phyloP scores from a whole-genome alignment of 257 asterid species.

The Datura wrightii region DNA sequence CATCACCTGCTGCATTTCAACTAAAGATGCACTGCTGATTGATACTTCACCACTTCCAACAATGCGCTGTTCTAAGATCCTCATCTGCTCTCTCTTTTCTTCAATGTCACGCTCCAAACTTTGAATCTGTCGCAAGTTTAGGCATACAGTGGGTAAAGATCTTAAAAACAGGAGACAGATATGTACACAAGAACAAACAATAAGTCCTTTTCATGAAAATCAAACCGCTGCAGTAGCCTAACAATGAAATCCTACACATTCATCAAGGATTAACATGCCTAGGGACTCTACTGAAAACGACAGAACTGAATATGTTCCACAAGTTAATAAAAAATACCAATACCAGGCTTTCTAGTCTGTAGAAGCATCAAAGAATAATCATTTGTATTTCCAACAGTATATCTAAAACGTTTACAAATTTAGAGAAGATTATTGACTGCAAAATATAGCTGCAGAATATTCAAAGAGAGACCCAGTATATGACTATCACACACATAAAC shows the following conservation, averaged over 20 bases:
- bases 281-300: background rate
- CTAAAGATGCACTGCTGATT: constrained; percentile 73
- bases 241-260: background rate
- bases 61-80: constrained; percentile 78
- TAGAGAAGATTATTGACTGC: constrained; percentile 2
- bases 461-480: background rate
- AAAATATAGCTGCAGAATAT: constrained; percentile 5
- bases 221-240: background rate
- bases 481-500: background rate
- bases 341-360: background rate
- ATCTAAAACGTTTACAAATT: background rate
- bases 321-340: background rate
- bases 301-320: constrained; percentile 5
- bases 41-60: constrained; percentile 89
- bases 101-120: constrained; percentile 85
- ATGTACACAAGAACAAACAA: background rate
- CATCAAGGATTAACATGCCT: background rate
- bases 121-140: constrained; percentile 59
- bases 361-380: constrained; percentile 5
- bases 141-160: background rate
- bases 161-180: background rate
- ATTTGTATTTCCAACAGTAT: background rate
- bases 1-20: constrained; percentile 93
- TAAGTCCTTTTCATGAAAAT: constrained; percentile 10
- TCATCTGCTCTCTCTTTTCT: constrained; percentile 85